A percentile compares a stretch with the other conserved stretches of the same genome.
Conservation (phyloP, 2,329 filamentous ascomycete species). For the Podosphaera leucotricha region DNA sequence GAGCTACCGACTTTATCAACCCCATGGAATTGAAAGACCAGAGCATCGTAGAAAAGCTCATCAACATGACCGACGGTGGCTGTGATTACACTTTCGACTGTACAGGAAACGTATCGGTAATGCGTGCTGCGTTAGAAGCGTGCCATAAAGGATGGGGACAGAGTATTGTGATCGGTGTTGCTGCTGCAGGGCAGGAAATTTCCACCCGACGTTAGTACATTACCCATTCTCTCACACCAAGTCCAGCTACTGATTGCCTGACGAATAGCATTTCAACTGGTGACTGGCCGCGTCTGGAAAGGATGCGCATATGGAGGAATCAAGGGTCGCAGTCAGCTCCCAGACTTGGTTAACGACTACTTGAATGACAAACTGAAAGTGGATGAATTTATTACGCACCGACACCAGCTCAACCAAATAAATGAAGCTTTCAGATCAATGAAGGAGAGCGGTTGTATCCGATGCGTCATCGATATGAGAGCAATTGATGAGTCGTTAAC, state of each 20-base stretch:
- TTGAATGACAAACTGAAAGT: conserved; percentile 79
- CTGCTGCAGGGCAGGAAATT: conserved; percentile 89
- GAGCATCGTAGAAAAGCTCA: conserved; percentile 72
- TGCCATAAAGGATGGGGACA: conserved; percentile 99
- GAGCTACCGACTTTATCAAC: conserved; percentile 92
- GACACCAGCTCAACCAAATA: conserved; percentile 59
- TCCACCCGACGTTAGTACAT: conserved; percentile 61
- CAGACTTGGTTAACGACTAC: conserved; percentile 73
- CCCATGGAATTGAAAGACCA: conserved; percentile 55
- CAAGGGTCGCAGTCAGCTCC: conserved; percentile 87
- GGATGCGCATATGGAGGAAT: conserved; percentile 95
- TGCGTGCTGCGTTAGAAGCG: conserved; percentile 85
- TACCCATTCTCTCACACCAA: no score
- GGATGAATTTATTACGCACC: conserved; percentile 97
- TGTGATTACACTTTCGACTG: conserved; percentile 99
- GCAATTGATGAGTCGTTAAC: background rate
- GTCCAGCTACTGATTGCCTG: conserved; percentile 1
- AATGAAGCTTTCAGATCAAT: conserved; percentile 82
- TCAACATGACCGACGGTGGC: conserved; percentile 94
- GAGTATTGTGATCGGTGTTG: conserved; percentile 94
- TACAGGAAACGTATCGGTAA: conserved; percentile 89
- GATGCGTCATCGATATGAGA: conserved; percentile 57
- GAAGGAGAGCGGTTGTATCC: conserved; percentile 93
- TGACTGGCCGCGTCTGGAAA: conserved; percentile 88
- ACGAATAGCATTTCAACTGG: conserved; percentile 72